These are phyloP conservation scores for Colletotrichum tamarilloi DNA, from an alignment of 2,329 filamentous ascomycete species.

Conservation along the genomic window DNA sequence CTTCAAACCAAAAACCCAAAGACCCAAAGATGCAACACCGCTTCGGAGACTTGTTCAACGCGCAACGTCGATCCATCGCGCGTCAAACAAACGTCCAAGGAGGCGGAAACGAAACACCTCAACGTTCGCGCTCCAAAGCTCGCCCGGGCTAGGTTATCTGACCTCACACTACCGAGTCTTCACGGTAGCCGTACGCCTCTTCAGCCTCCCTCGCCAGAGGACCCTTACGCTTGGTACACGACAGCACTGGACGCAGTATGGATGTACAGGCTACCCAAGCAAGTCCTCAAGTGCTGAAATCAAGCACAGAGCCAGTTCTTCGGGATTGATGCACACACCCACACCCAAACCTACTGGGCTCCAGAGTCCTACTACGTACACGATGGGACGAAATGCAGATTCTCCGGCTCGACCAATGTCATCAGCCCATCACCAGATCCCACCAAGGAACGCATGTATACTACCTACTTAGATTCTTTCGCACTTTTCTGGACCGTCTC, in stretches of 20 bases:
- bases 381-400: conserved; percentile 32
- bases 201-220: not conserved
- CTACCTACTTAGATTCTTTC: not conserved
- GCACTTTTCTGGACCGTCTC: not conserved
- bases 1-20: too few species aligned
- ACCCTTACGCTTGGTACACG: not conserved
- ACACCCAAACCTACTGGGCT: not conserved
- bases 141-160: not conserved
- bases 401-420: conserved; percentile 12
- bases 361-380: not conserved
- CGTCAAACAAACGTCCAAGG: not conserved
- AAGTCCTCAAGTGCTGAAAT: not conserved
- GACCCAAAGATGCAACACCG: conserved; percentile 14
- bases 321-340: not conserved
- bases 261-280: not conserved
- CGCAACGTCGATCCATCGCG: conserved; percentile 19
- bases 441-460: not conserved
- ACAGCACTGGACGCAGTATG: conserved; percentile 4
- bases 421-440: not conserved
- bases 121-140: not conserved
- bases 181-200: not conserved
- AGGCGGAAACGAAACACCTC: conserved; percentile 6
- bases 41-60: not conserved
- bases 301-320: not conserved
- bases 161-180: not conserved